Evolutionary conservation across 345 rosid genomes (phyloP).

Genomic region (Citrus medica): DNA sequence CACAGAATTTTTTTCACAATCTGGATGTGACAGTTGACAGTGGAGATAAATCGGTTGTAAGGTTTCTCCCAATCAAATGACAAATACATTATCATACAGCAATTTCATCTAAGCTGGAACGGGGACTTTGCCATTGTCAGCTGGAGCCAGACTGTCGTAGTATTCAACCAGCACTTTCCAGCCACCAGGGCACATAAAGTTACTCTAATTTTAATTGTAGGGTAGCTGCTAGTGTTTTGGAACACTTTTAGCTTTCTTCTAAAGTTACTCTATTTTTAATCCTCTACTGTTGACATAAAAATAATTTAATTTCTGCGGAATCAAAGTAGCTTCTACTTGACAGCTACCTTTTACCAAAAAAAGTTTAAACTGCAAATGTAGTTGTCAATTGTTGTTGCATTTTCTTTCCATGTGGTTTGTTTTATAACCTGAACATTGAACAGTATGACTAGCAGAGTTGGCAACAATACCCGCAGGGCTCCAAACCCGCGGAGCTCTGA

Average conservation of each 20-base stretch:
- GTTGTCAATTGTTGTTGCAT: background rate
- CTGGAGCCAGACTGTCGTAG: slow-evolving; percentile 64
- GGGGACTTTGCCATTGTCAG: slow-evolving; percentile 19
- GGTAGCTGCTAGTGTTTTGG: background rate
- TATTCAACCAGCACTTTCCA: slow-evolving; percentile 92
- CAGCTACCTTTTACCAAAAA: background rate
- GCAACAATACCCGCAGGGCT: too few relatives aligned
- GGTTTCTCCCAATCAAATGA: slow-evolving; percentile 22
- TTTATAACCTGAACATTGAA: background rate
- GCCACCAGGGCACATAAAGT: slow-evolving; percentile 98
- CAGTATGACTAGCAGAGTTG: background rate
- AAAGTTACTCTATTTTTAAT: background rate
- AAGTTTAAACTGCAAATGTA: background rate
- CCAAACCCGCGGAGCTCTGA: too few relatives aligned
- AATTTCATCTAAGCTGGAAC: slow-evolving; percentile 46
- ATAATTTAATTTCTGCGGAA: background rate
- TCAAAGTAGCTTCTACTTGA: background rate
- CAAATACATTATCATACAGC: slow-evolving; percentile 18
- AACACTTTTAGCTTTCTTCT: background rate
- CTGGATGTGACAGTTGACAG: background rate
- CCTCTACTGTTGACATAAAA: background rate
- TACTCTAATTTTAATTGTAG: too few relatives aligned
- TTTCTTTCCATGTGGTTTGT: too few relatives aligned
- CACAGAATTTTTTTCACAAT: slow-evolving; percentile 12
- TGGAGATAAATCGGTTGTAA: slow-evolving; percentile 11